Evolutionary conservation across 768 basidiomycete genomes (phyloP).

Genomic region (Mycena filopes): DNA sequence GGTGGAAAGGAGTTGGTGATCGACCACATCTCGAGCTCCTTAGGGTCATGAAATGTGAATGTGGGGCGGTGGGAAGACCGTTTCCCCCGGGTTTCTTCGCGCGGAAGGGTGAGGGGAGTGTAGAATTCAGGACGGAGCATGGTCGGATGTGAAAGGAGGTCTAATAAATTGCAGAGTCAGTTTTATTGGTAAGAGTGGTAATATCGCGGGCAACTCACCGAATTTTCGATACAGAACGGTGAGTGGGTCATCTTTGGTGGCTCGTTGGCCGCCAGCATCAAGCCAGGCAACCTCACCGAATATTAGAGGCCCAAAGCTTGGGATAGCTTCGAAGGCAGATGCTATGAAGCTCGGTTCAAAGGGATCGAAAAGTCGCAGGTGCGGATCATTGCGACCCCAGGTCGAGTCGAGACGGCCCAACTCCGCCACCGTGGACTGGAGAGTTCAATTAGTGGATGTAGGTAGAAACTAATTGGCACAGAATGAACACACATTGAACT

Average conservation of each 20-base stretch:
- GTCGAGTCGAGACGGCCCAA: not conserved
- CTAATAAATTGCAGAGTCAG: not conserved
- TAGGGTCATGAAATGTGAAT: not conserved
- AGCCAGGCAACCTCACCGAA: not conserved
- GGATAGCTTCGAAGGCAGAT: not conserved
- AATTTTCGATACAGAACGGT: not conserved
- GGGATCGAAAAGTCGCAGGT: conserved; percentile 18
- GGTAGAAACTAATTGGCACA: not conserved
- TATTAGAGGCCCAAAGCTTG: not conserved
- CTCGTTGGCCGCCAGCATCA: not conserved
- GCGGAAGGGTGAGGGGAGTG: not conserved
- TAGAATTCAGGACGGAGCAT: not conserved
- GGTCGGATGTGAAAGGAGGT: not conserved
- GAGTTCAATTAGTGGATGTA: too few species aligned
- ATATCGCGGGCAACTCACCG: not conserved
- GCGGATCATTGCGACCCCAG: not conserved
- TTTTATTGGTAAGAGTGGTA: not conserved
- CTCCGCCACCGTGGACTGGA: not conserved
- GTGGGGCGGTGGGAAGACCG: not conserved
- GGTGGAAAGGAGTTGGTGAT: not conserved
- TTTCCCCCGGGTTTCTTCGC: not conserved
- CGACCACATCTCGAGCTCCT: conserved; percentile 2
- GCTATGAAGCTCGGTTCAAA: conserved; percentile 28
- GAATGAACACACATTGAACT: conserved; percentile 26
- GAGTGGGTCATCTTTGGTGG: not conserved